These are phyloP conservation scores for Guadua angustifolia DNA, from an alignment of 176 grass and related monocot species.

Conservation along the genomic window DNA sequence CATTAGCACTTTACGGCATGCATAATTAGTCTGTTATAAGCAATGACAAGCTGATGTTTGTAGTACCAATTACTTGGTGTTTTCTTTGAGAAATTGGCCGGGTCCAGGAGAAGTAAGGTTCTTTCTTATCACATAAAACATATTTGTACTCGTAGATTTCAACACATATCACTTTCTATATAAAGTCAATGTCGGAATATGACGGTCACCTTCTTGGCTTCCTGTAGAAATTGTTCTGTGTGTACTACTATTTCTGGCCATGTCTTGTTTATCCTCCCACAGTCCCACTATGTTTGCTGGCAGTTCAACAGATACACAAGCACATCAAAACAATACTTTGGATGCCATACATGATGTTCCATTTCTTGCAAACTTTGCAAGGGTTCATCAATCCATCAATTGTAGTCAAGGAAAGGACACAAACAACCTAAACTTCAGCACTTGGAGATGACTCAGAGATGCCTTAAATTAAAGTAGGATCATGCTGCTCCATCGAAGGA, in stretches of 20 bases:
- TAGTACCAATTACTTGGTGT: conserved; percentile 21
- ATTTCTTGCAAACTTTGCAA: conserved; percentile 31
- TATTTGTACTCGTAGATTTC: neutral
- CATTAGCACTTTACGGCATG: conserved; percentile 47
- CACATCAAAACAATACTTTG: conserved; percentile 35
- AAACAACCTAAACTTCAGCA: conserved; percentile 38
- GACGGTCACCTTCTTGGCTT: conserved; percentile 11
- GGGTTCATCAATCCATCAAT: conserved; percentile 43
- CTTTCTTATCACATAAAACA: conserved; percentile 28
- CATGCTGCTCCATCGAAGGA: conserved; percentile 29
- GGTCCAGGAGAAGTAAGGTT: conserved; percentile 24
- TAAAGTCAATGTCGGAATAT: conserved; percentile 64
- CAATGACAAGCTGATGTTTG: conserved; percentile 22
- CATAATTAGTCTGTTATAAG: conserved; percentile 37
- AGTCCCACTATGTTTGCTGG: conserved; percentile 30
- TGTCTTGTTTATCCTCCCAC: conserved; percentile 5
- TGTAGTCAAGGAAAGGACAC: conserved; percentile 47
- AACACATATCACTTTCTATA: conserved; percentile 51
- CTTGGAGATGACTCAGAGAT: conserved; percentile 39
- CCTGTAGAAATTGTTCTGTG: conserved; percentile 43
- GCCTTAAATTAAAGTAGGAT: conserved; percentile 37
- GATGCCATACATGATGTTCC: conserved; percentile 38
- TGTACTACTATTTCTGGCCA: conserved; percentile 35
- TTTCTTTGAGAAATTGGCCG: conserved; percentile 20
- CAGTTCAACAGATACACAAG: conserved; percentile 39